phyloP scores from a whole-genome alignment of 179 eudicot genomes.

The Beta corolliflora region DNA sequence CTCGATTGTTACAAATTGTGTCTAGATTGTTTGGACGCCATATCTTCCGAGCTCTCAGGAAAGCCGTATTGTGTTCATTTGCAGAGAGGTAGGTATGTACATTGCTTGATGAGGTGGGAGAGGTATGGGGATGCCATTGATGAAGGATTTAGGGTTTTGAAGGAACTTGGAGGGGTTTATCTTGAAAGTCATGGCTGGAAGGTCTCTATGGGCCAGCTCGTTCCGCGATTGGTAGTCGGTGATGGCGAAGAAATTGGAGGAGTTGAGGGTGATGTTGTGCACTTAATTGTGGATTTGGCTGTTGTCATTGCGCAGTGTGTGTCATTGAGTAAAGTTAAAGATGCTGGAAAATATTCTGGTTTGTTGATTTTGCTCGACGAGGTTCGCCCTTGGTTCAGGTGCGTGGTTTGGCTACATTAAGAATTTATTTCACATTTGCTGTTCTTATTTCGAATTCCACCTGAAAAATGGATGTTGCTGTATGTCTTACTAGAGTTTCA shows the following conservation, averaged over 20 bases:
- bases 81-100: slow-evolving; percentile 57
- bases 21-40: slow-evolving; percentile 44
- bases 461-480: not conserved
- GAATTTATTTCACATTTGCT: not conserved
- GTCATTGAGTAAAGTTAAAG: slow-evolving; percentile 43
- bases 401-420: not conserved
- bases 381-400: slow-evolving; percentile 74
- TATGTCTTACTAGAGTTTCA: not conserved
- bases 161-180: slow-evolving; percentile 36
- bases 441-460: not conserved
- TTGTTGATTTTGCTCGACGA: slow-evolving; percentile 52
- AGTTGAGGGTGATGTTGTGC: slow-evolving; percentile 45
- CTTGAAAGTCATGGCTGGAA: slow-evolving; percentile 31
- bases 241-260: slow-evolving; percentile 14
- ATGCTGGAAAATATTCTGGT: slow-evolving; percentile 43
- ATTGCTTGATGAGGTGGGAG: slow-evolving; percentile 60
- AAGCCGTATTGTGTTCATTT: slow-evolving; percentile 54
- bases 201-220: slow-evolving; percentile 26
- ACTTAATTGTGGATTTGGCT: slow-evolving; percentile 51
- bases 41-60: slow-evolving; percentile 50
- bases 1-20: slow-evolving; percentile 48
- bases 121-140: slow-evolving; percentile 48
- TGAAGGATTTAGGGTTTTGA: slow-evolving; percentile 62
- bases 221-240: slow-evolving; percentile 38
- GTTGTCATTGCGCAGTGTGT: slow-evolving; percentile 50